These are phyloP conservation scores for Backusella tuberculispora DNA, from an alignment of 192 early-diverging fungal genomes.

Conservation along the genomic window DNA sequence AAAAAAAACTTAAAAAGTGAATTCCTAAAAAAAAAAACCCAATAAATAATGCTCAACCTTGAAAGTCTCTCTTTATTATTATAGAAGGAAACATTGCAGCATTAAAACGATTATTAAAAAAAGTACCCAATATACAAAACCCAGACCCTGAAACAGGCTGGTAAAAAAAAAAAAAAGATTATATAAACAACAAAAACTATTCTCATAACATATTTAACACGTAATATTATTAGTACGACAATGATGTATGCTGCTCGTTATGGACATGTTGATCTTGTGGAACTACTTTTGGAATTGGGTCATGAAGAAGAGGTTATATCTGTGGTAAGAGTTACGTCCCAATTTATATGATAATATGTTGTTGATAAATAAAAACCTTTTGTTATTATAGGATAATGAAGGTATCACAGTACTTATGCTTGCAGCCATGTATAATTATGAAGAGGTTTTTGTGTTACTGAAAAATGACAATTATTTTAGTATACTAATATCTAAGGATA, in stretches of 20 bases:
- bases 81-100: conserved; percentile 45
- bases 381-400: conserved; percentile 31
- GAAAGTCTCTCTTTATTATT: not conserved
- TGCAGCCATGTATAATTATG: conserved; percentile 39
- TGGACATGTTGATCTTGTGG: conserved; percentile 41
- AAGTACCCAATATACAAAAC: conserved; percentile 42
- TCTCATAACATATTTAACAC: not conserved
- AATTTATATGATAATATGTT: not conserved
- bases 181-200: not conserved
- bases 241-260: conserved; percentile 41
- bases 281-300: conserved; percentile 34
- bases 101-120: conserved; percentile 38
- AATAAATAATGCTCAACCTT: not conserved
- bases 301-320: conserved; percentile 48
- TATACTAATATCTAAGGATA: not conserved
- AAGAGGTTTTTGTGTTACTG: conserved; percentile 34
- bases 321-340: conserved; percentile 24
- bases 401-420: conserved; percentile 45
- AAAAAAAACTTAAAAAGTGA: not conserved
- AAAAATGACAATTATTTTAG: not conserved
- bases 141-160: conserved; percentile 43
- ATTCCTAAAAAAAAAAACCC: not conserved
- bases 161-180: conserved; percentile 18
- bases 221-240: conserved; percentile 33
- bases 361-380: not conserved